Evolutionary conservation across 1,284 basidiomycete species (phyloP), one percentile per base, ranked within the genome.

Genomic region (Marasmius sp.): DNA sequence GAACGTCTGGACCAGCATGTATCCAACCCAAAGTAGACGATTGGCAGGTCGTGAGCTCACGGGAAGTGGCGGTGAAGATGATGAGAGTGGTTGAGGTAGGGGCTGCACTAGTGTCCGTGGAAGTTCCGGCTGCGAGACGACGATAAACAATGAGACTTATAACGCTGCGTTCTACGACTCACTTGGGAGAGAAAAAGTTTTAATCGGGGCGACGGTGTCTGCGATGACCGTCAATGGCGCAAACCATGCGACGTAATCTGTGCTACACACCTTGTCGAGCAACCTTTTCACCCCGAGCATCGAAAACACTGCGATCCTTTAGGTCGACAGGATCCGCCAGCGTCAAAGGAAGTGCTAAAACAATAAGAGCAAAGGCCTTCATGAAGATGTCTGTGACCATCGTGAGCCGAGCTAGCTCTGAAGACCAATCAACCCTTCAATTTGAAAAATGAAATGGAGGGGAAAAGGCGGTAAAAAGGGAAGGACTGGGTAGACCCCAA

Each of bases 21-120:
- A 61, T 48, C 82, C 81, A 84, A 41, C 66, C 65, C 58, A 84
- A 72, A n/a, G 66, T 63, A 22, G 69, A 68, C 9, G 74, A 58
- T 43, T 43, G 18, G 37, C 58, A 60, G 11, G 58, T 53, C 50
- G 51, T 60, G 36, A 54, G 34, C 1, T 34, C n/a, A 5, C n/a
- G 27, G 27, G 27, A 33, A n/a, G 16, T 54, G 34, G 5, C 34
- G 9, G 34, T 9, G 34, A 54, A 54, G 33, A 54, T 37, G 10
- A 54, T 34, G 6, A 38, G 16, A 11, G 52, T 1, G 12, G 52
- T 37, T 8, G n/a, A 3, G 5, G 11, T 14, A 36, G 52, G 34
- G 18, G 12, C 34, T n/a, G 14, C 16, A 54, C 34, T 37, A 10
- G 52, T 54, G 4, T 10, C n/a, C 3, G 52, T 16, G 27, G 43